Percentiles rank a stretch among this genome's conserved stretches.
These are phyloP conservation scores for Aureobasidium subglaciale DNA, from an alignment of 2,329 filamentous ascomycete species.

Conservation along the genomic window DNA sequence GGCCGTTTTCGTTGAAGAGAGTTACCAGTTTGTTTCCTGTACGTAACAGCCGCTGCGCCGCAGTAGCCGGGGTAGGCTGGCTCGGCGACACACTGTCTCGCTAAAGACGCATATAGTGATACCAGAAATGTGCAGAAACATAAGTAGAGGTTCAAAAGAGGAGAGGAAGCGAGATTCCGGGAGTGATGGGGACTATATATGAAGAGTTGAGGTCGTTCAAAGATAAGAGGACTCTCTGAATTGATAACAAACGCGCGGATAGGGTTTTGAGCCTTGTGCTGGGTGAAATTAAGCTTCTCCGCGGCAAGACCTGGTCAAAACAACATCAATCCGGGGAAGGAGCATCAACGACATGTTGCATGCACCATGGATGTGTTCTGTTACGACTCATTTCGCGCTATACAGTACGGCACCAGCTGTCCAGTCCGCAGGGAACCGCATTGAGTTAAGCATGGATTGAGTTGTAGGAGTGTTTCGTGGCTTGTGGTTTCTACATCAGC, in stretches of 20 bases:
- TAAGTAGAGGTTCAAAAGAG: not conserved
- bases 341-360: not conserved
- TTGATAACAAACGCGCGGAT: constrained; percentile 2
- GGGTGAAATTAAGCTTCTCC: constrained; percentile 8
- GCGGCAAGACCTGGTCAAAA: not conserved
- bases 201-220: constrained; percentile 1
- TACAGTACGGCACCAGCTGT: not conserved
- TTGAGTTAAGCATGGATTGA: too few relatives aligned
- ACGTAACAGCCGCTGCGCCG: constrained; percentile 13
- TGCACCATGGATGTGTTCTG: too few relatives aligned
- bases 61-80: not conserved
- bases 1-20: constrained; percentile 7
- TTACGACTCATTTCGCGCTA: too few relatives aligned
- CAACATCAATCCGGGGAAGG: not conserved
- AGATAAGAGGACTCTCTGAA: constrained; percentile 3
- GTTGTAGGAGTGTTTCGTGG: too few relatives aligned
- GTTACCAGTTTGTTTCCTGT: not conserved
- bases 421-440: too few relatives aligned
- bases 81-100: not conserved
- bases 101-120: not conserved
- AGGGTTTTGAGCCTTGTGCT: constrained; percentile 1
- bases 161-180: not conserved
- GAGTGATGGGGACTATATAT: constrained; percentile 5
- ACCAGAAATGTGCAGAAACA: not conserved
- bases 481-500: too few relatives aligned